Base-by-base conservation (phyloP, 345 rosid genomes). In the Eucalyptus globulus region DNA sequence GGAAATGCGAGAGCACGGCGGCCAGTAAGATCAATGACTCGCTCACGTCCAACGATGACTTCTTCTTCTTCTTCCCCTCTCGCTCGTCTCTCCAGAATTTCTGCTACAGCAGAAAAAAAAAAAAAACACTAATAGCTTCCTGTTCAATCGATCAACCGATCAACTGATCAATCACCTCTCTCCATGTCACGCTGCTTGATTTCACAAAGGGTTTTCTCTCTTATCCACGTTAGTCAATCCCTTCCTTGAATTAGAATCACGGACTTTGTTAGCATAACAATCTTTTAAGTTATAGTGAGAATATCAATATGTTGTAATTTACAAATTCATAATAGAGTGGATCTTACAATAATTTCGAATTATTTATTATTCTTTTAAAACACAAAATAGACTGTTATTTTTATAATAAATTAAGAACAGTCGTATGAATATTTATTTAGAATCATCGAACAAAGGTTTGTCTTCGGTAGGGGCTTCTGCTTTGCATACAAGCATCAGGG, bases 401-500 rank as follows among this genome's bases (percentile, higher is more conserved):
- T 53, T 1, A 2, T 53, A 53, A 21, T 53, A 53, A 53, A 53
- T 53, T 53, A 53, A 53, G 0, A 0, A 21, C 5, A 21, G 0
- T 21, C 0, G 0, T 22, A 21, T 53, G 1, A 53, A 53, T 5
- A 53, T 53, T 53, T 3, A 0, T 21, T 53, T 19, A 21, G 9
- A 3, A 53, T 21, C 58, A 53, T 2, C 8, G 2, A 2, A 53
- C 58, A 53, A 53, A 53, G 58, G 26, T 53, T 53, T 53, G 58
- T 53, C 58, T 21, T 89, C 89, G 65, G 87, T 92, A 65, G 88
- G 93, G 54, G 91, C 90, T 89, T 91, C 93, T 60, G 81, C 90
- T 91, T 90, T 94, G 86, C 89, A 80, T 72, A 34, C 94, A 50
- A 93, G 93, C 21, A 14, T 2, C 88, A 87, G 88, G 89, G 88